A percentile compares a stretch with the other conserved stretches of the same genome.
Evolutionary conservation across 371 early-diverging fungal species (phyloP).

Genomic region (Mortierella sp.): DNA sequence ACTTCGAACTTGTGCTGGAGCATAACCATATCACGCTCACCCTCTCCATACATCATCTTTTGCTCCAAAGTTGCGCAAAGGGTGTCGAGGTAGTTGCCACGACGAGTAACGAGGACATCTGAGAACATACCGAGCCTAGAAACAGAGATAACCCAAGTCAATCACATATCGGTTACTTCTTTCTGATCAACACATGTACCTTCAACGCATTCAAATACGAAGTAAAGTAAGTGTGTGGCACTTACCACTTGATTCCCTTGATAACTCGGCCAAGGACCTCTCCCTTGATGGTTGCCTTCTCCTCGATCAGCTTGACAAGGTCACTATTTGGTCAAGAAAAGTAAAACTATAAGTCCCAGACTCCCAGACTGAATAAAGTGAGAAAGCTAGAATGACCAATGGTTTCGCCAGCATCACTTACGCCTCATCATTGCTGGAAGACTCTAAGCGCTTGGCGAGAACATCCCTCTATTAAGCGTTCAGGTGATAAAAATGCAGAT

Average conservation of each 20-base stretch:
- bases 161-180: no score
- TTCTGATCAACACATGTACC: no score
- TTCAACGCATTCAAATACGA: no score
- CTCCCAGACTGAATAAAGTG: neutral
- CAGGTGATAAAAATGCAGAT: neutral
- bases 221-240: neutral
- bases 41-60: constrained; percentile 90
- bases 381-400: no score
- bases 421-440: constrained; percentile 44
- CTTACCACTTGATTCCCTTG: constrained; percentile 75
- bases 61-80: constrained; percentile 95
- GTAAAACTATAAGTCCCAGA: neutral
- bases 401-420: constrained; percentile 20
- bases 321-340: constrained; percentile 16
- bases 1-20: constrained; percentile 97
- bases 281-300: constrained; percentile 43
- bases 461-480: constrained; percentile 60
- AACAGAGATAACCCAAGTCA: neutral
- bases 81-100: constrained; percentile 91
- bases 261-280: constrained; percentile 60
- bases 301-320: constrained; percentile 38
- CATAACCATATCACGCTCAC: constrained; percentile 96
- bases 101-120: constrained; percentile 65
- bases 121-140: constrained; percentile 84
- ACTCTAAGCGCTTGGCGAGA: constrained; percentile 68